phyloP scores from a whole-genome alignment of 495 filamentous ascomycete species.

The Aspergillus carlsbadensis region DNA sequence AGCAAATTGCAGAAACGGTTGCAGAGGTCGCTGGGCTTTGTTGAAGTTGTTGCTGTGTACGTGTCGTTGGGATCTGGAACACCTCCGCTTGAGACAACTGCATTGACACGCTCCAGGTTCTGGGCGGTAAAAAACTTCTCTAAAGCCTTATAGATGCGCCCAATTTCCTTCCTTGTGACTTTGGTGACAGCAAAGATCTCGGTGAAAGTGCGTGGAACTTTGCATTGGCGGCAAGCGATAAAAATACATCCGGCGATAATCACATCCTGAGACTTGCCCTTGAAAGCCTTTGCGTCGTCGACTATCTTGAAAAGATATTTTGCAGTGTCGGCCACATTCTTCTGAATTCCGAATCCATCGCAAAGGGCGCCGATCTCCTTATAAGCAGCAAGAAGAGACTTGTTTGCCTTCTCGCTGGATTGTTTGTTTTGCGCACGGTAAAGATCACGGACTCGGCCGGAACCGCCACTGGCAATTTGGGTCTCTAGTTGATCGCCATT shows the following conservation, averaged over 20 bases:
- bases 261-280: slow-evolving; percentile 91
- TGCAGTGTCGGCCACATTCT: slow-evolving; percentile 76
- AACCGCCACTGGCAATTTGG: slow-evolving; percentile 78
- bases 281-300: slow-evolving; percentile 88
- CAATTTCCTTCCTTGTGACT: slow-evolving; percentile 95
- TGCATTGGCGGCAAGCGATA: slow-evolving; percentile 89
- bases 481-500: slow-evolving; percentile 94
- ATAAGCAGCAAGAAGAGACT: slow-evolving; percentile 75
- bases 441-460: slow-evolving; percentile 69
- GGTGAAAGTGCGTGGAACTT: slow-evolving; percentile 83
- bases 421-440: slow-evolving; percentile 84
- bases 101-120: slow-evolving; percentile 52
- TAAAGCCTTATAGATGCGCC: slow-evolving; percentile 87
- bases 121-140: slow-evolving; percentile 78
- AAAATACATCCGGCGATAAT: slow-evolving; percentile 96
- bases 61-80: slow-evolving; percentile 49
- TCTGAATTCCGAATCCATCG: slow-evolving; percentile 78
- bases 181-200: slow-evolving; percentile 92
- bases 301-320: slow-evolving; percentile 94
- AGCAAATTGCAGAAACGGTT: slow-evolving; percentile 86
- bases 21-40: slow-evolving; percentile 81
- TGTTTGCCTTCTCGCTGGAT: slow-evolving; percentile 82
- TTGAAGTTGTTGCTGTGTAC: slow-evolving; percentile 74
- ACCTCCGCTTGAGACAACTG: slow-evolving; percentile 47
- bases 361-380: slow-evolving; percentile 87